phyloP scores from a whole-genome alignment of 2,329 filamentous ascomycete genomes.

The Hysterium pulicare region DNA sequence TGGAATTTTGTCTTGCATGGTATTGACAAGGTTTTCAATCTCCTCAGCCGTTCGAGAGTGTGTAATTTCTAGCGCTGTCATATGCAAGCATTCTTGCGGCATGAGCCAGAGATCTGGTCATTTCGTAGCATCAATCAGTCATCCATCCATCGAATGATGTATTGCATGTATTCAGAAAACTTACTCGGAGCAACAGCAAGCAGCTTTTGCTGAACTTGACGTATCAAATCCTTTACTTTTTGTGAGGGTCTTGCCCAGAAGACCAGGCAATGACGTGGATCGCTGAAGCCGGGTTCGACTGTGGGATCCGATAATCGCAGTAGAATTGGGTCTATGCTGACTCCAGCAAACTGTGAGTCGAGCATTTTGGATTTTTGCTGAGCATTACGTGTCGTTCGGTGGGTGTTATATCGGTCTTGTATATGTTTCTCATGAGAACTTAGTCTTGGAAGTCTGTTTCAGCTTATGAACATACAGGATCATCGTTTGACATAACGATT shows the following conservation, averaged over 20 bases:
- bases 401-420: conserved; percentile 67
- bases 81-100: conserved; percentile 73
- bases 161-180: conserved; percentile 23
- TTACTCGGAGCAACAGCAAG: conserved; percentile 65
- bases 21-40: conserved; percentile 60
- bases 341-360: conserved; percentile 62
- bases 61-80: conserved; percentile 81
- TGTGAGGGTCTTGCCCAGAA: conserved; percentile 83
- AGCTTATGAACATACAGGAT: conserved; percentile 55
- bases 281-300: conserved; percentile 65
- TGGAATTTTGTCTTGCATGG: conserved; percentile 55
- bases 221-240: conserved; percentile 65
- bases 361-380: conserved; percentile 75
- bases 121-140: background rate
- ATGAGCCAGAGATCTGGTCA: conserved; percentile 76
- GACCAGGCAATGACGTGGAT: conserved; percentile 77
- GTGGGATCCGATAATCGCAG: conserved; percentile 63
- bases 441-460: background rate
- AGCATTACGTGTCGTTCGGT: conserved; percentile 70
- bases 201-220: conserved; percentile 65
- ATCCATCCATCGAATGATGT: background rate
- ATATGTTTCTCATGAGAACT: conserved; percentile 55
- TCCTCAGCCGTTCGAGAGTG: conserved; percentile 70
- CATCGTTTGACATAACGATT: conserved; percentile 63
- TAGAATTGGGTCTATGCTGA: conserved; percentile 74